Percentiles rank a stretch among this genome's conserved stretches.
Evolutionary conservation across 495 filamentous ascomycete genomes (phyloP).

Genomic region (Aspergillus ellipticus): DNA sequence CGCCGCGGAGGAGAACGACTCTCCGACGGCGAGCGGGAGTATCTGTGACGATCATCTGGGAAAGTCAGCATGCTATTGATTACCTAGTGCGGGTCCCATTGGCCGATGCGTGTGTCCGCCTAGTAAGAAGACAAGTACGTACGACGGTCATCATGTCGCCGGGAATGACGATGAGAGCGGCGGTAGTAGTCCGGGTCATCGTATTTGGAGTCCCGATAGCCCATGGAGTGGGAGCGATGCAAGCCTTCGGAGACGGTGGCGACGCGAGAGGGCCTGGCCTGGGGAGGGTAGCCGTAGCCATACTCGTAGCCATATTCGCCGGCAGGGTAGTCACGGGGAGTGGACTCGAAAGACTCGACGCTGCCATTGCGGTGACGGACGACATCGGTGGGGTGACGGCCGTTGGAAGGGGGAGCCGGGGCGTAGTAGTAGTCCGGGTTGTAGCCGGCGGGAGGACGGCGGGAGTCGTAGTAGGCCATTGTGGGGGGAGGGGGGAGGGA

Average conservation of each 20-base stretch:
- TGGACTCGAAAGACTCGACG: constrained; percentile 63
- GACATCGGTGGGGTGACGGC: constrained; percentile 36
- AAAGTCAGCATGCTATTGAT: constrained; percentile 3
- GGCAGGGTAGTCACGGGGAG: constrained; percentile 64
- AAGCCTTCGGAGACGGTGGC: constrained; percentile 28
- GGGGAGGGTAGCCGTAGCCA: constrained; percentile 43
- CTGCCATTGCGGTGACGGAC: constrained; percentile 51
- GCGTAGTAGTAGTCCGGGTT: constrained; percentile 31
- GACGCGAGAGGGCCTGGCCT: constrained; percentile 30
- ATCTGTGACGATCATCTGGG: constrained; percentile 38
- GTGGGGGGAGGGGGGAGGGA: constrained; percentile 5
- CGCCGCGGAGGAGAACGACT: constrained; percentile 43
- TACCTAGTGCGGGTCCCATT: not conserved
- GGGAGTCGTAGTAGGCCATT: constrained; percentile 44
- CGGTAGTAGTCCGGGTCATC: constrained; percentile 53
- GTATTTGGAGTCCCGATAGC: constrained; percentile 41
- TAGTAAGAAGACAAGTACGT: constrained; percentile 3
- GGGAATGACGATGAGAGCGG: constrained; percentile 49
- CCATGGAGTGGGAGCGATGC: constrained; percentile 43
- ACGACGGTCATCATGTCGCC: constrained; percentile 52
- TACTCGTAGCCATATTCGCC: constrained; percentile 44
- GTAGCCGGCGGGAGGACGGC: constrained; percentile 30
- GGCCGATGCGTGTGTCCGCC: no score
- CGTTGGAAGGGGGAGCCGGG: constrained; percentile 12
- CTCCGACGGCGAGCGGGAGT: constrained; percentile 34